These are phyloP conservation scores for Physcomitrellopsis africana DNA, from an alignment of 225 moss, liverwort and hornwort species.

Conservation along the genomic window DNA sequence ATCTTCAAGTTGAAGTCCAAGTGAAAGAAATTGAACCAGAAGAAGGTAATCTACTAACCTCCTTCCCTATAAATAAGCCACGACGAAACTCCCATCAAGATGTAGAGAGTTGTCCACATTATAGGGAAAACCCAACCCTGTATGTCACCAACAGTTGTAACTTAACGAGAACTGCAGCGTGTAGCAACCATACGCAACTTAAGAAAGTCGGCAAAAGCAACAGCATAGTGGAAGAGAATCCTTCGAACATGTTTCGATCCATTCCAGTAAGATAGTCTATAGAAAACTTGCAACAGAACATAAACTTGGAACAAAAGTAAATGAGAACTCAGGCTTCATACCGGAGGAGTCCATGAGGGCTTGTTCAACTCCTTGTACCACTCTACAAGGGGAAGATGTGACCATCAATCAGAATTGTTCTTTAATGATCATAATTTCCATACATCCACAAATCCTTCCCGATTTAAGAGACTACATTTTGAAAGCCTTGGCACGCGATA, in stretches of 20 bases:
- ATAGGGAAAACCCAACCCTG: constrained; percentile 82
- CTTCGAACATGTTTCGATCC: background rate
- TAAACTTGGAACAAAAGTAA: background rate
- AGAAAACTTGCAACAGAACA: background rate
- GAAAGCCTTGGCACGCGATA: background rate
- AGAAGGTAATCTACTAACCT: constrained; percentile 40
- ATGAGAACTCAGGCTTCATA: constrained; percentile 25
- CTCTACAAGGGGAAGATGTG: constrained; percentile 45
- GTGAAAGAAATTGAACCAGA: background rate
- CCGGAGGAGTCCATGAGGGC: constrained; percentile 94
- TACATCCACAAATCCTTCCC: background rate
- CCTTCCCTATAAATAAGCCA: constrained; percentile 76
- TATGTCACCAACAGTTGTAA: constrained; percentile 9
- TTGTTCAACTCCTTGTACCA: constrained; percentile 77
- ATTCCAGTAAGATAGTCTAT: too few relatives aligned
- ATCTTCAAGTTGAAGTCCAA: background rate
- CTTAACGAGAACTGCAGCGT: background rate
- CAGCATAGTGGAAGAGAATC: constrained; percentile 6
- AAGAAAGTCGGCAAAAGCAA: background rate
- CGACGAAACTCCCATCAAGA: constrained; percentile 73
- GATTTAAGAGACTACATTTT: background rate
- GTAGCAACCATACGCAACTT: background rate
- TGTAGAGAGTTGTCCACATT: constrained; percentile 75
- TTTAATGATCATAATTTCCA: background rate
- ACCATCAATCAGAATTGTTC: background rate